phyloP scores from a whole-genome alignment of 2,329 filamentous ascomycete genomes.

The Sphaceloma murrayae region DNA sequence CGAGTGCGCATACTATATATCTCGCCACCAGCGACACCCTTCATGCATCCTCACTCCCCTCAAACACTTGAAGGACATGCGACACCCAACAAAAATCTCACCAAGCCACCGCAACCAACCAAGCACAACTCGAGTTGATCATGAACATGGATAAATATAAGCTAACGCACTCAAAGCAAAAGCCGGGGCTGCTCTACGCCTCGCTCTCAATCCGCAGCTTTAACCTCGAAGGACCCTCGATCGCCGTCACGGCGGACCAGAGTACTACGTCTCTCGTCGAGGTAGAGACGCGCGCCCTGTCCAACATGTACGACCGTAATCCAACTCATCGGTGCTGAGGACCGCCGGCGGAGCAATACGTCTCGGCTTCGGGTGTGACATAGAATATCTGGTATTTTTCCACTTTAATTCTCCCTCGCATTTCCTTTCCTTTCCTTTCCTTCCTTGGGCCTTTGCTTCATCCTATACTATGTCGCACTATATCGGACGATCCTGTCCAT shows the following conservation, averaged over 20 bases:
- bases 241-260: not conserved
- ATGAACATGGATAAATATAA: slow-evolving; percentile 4
- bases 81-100: too few relatives aligned
- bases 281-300: not conserved
- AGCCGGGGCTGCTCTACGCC: slow-evolving; percentile 20
- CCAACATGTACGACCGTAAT: not conserved
- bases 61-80: too few relatives aligned
- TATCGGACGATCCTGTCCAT: slow-evolving; percentile 1
- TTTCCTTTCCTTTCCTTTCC: not conserved
- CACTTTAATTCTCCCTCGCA: not conserved
- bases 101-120: too few relatives aligned
- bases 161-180: too few relatives aligned
- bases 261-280: not conserved
- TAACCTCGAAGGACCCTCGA: slow-evolving; percentile 19
- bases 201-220: slow-evolving; percentile 19
- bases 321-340: slow-evolving; percentile 35
- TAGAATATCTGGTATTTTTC: slow-evolving; percentile 3
- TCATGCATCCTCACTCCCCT: too few relatives aligned
- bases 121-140: too few relatives aligned
- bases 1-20: too few relatives aligned
- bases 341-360: slow-evolving; percentile 25
- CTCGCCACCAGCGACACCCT: too few relatives aligned
- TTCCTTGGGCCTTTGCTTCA: not conserved
- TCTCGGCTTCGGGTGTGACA: slow-evolving; percentile 10
- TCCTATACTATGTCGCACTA: too few relatives aligned